A percentile compares a stretch with the other conserved stretches of the same genome.
phyloP scores from a whole-genome alignment of 495 filamentous ascomycete species.

The Hapsidospora chrysogenum region DNA sequence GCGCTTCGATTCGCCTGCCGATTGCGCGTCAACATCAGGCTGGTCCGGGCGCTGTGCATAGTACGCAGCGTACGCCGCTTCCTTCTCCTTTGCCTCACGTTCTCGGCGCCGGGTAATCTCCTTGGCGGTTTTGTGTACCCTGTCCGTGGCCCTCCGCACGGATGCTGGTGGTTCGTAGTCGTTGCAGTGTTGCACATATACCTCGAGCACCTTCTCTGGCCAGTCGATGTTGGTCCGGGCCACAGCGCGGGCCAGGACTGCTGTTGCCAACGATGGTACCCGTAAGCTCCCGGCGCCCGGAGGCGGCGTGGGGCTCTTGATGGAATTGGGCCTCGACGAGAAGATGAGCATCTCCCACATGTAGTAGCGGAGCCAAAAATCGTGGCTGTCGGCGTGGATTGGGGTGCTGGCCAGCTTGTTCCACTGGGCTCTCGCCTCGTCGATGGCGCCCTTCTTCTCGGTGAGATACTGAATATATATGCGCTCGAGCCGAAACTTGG shows the following conservation, averaged over 20 bases:
- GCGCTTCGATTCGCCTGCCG: constrained; percentile 36
- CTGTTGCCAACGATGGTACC: constrained; percentile 47
- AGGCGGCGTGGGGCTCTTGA: constrained; percentile 26
- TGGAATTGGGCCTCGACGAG: constrained; percentile 17
- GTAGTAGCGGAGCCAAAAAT: constrained; percentile 89
- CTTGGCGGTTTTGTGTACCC: constrained; percentile 47
- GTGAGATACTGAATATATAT: constrained; percentile 83
- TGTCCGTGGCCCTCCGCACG: constrained; percentile 50
- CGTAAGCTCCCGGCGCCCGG: constrained; percentile 16
- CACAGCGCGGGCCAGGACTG: constrained; percentile 58
- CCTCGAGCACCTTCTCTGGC: constrained; percentile 78
- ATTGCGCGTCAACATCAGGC: constrained; percentile 10
- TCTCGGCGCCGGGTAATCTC: constrained; percentile 47
- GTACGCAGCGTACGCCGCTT: constrained; percentile 25
- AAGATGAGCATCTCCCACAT: constrained; percentile 66
- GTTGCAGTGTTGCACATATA: constrained; percentile 70
- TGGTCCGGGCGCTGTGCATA: constrained; percentile 13
- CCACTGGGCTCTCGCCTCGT: constrained; percentile 54
- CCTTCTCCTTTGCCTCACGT: constrained; percentile 42
- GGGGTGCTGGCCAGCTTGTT: constrained; percentile 39
- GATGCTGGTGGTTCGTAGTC: constrained; percentile 65
- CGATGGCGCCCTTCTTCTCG: constrained; percentile 49
- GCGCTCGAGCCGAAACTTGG: constrained; percentile 70
- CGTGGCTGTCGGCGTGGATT: constrained; percentile 56
- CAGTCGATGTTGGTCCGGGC: constrained; percentile 59